Conservation (phyloP, 106 monocot genomes). For the Acorus calamus region DNA sequence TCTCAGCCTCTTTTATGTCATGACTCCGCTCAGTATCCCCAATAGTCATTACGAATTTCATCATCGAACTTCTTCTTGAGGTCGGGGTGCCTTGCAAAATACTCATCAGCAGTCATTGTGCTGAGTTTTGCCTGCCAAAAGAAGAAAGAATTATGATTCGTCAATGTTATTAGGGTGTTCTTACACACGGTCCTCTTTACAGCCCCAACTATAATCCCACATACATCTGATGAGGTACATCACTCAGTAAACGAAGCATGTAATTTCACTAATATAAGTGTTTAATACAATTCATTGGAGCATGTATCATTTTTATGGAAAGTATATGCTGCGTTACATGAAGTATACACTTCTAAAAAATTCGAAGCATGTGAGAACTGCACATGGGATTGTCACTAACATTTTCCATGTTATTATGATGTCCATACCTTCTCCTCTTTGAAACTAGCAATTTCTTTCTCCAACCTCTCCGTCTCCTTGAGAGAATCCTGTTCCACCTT, state of each 20-base stretch:
- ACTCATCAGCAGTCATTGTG: constrained; percentile 97
- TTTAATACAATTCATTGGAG: too few relatives aligned
- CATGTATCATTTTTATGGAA: too few relatives aligned
- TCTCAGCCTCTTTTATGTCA: not conserved
- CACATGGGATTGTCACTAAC: too few relatives aligned
- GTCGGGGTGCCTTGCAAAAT: constrained; percentile 90
- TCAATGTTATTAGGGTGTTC: too few relatives aligned
- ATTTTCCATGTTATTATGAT: not conserved
- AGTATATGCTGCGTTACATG: too few relatives aligned
- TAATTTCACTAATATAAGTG: too few relatives aligned
- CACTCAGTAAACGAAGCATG: too few relatives aligned
- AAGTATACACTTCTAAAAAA: too few relatives aligned
- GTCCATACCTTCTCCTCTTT: constrained; percentile 73
- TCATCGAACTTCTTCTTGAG: constrained; percentile 92
- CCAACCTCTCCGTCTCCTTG: constrained; percentile 77
- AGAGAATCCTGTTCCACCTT: constrained; percentile 73
- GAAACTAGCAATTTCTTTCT: constrained; percentile 80
- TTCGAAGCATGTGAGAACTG: too few relatives aligned
- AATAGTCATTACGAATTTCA: constrained; percentile 90
- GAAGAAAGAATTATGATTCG: not conserved
- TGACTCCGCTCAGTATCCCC: constrained; percentile 56
- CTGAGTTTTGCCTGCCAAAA: constrained; percentile 73
- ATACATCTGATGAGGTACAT: too few relatives aligned
- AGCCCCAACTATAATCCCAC: too few relatives aligned
- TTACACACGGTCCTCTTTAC: too few relatives aligned